Conservation (phyloP, 306 rosid species). For the Benincasa hispida region DNA sequence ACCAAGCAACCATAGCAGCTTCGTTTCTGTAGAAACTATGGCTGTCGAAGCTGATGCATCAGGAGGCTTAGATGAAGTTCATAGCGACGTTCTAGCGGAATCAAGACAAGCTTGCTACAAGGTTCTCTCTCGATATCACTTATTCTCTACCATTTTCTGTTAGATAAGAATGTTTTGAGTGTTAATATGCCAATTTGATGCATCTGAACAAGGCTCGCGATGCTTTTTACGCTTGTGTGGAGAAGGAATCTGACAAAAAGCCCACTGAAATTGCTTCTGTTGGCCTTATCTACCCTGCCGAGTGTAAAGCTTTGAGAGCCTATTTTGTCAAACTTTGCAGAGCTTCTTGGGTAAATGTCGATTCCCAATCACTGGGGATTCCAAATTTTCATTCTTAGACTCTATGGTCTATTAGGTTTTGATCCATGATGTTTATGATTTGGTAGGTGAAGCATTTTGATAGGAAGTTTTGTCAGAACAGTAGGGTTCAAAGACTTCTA, state of each 20-base stretch:
- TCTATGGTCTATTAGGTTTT: background rate
- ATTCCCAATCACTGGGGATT: background rate
- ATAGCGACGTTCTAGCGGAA: conserved; percentile 50
- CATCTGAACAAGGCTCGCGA: conserved; percentile 59
- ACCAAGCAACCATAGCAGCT: background rate
- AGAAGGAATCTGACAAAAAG: conserved; percentile 53
- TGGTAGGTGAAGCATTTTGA: conserved; percentile 87
- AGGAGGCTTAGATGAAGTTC: conserved; percentile 37
- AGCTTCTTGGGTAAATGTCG: conserved; percentile 63
- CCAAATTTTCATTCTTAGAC: background rate
- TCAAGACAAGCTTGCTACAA: conserved; percentile 74
- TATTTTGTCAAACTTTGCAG: conserved; percentile 65
- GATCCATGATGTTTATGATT: background rate
- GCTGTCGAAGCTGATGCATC: conserved; percentile 40
- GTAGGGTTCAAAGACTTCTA: conserved; percentile 67
- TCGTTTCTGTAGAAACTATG: conserved; percentile 20
- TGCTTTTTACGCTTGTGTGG: conserved; percentile 70
- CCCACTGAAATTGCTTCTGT: conserved; percentile 82
- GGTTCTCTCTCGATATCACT: conserved; percentile 21
- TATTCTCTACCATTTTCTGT: background rate
- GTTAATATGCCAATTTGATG: conserved; percentile 5
- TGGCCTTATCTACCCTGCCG: conserved; percentile 73
- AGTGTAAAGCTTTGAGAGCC: conserved; percentile 48
- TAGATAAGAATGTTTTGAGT: background rate
- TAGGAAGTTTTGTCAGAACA: conserved; percentile 65